Evolutionary conservation across 2,329 filamentous ascomycete genomes (phyloP).

Genomic region (Trichoderma pleuroti): DNA sequence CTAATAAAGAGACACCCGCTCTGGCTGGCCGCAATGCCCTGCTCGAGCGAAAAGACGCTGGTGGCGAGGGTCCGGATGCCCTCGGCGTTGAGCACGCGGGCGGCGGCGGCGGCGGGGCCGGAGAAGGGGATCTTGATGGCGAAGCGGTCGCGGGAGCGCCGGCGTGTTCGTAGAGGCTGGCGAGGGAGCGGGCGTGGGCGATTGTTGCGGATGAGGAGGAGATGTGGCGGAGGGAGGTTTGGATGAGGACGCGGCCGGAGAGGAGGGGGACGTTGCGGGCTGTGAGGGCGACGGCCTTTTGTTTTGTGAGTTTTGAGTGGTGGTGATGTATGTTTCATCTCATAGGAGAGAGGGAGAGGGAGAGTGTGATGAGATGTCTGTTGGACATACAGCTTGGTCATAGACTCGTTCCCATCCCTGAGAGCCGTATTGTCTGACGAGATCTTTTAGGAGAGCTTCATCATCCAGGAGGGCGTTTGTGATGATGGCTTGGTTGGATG

Average conservation of each 20-base stretch:
- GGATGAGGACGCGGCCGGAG: constrained; percentile 25
- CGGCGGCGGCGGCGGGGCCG: constrained; percentile 23
- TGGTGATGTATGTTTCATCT: not conserved
- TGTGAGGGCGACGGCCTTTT: constrained; percentile 21
- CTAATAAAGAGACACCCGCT: constrained; percentile 25
- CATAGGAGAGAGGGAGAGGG: too few species aligned
- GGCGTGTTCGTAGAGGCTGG: constrained; percentile 20
- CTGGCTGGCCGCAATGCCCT: constrained; percentile 27
- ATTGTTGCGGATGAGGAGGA: constrained; percentile 22
- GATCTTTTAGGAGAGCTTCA: constrained; percentile 13
- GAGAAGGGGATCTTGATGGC: constrained; percentile 26
- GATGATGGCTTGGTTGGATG: constrained; percentile 25
- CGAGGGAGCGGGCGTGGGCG: constrained; percentile 23
- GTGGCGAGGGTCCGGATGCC: constrained; percentile 26
- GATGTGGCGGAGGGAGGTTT: constrained; percentile 23
- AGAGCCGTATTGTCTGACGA: constrained; percentile 20
- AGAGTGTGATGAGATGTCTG: not conserved
- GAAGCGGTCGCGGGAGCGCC: constrained; percentile 22
- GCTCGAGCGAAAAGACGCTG: constrained; percentile 24
- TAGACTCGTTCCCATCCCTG: constrained; percentile 25
- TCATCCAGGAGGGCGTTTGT: constrained; percentile 21
- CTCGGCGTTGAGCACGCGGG: constrained; percentile 21
- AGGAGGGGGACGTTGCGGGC: constrained; percentile 24
- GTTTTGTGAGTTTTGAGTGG: not conserved
- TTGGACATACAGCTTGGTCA: constrained; percentile 21